A percentile compares a stretch with the other conserved stretches of the same genome.
phyloP scores from a whole-genome alignment of 2,329 filamentous ascomycete species.

The Neonectria sp. region DNA sequence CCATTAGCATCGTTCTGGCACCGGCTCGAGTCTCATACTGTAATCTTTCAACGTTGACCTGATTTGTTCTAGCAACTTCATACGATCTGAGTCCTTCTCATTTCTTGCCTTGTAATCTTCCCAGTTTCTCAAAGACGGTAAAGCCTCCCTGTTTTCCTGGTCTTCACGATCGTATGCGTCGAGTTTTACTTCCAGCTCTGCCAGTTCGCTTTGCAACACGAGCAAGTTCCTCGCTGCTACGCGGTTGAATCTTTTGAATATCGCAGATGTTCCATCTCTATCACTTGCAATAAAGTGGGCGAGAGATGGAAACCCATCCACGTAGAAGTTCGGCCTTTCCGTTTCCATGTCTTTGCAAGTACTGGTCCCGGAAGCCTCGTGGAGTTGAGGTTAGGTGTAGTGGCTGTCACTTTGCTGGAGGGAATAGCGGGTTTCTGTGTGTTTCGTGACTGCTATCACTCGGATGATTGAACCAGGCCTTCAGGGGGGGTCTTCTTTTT shows the following conservation, averaged over 20 bases:
- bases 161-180: not conserved
- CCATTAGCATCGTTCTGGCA: not conserved
- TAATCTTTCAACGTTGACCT: constrained; percentile 9
- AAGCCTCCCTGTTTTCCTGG: not conserved
- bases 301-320: constrained; percentile 28
- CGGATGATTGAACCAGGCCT: no score
- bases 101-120: constrained; percentile 18
- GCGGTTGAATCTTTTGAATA: constrained; percentile 28
- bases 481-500: no score
- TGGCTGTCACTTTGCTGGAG: no score
- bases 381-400: no score
- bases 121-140: constrained; percentile 26
- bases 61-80: constrained; percentile 8
- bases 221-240: constrained; percentile 27
- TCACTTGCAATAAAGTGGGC: constrained; percentile 29
- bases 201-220: not conserved
- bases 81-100: not conserved
- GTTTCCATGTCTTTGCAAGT: no score
- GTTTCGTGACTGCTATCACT: no score
- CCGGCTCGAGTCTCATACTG: not conserved
- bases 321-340: not conserved
- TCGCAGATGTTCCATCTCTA: constrained; percentile 24
- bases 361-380: no score
- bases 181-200: not conserved
- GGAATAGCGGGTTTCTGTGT: no score